These are phyloP conservation scores for Choricystis sp. DNA, from an alignment of 139 green algal genomes.

Conservation along the genomic window DNA sequence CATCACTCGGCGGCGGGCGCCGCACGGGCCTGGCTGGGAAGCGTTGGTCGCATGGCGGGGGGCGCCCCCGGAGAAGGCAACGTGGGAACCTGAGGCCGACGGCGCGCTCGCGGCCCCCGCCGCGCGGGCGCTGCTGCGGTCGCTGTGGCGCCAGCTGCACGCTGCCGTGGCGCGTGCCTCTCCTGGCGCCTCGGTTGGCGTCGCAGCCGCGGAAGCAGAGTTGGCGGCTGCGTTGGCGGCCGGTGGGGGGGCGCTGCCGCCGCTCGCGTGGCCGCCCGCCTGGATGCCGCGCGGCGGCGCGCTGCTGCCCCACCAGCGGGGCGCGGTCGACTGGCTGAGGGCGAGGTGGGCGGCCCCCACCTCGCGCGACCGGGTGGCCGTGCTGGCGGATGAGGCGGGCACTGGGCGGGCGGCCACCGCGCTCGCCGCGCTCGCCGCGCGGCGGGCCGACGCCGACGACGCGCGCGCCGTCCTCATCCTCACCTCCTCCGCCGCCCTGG, in stretches of 20 bases:
- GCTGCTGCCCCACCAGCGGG: background rate
- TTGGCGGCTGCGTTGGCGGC: too few relatives aligned
- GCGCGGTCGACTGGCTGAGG: background rate
- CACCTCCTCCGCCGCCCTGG: background rate
- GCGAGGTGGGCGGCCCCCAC: background rate
- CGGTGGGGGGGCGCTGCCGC: too few relatives aligned
- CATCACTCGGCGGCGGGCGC: constrained; percentile 42
- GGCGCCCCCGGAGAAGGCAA: constrained; percentile 57
- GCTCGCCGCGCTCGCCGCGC: background rate
- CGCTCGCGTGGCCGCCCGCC: background rate
- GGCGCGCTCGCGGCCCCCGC: background rate
- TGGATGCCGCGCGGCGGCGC: background rate
- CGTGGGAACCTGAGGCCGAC: constrained; percentile 45
- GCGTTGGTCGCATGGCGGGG: constrained; percentile 67
- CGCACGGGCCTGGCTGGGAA: constrained; percentile 63
- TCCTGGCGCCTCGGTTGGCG: background rate
- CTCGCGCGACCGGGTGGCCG: too few relatives aligned
- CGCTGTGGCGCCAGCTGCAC: background rate
- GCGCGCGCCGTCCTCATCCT: background rate
- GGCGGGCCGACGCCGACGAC: background rate
- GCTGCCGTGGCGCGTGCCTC: background rate
- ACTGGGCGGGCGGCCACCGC: too few relatives aligned
- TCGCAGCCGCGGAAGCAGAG: background rate
- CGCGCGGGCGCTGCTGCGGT: background rate
- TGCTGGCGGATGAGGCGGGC: background rate